Evolutionary conservation across 345 rosid species (phyloP).

Genomic region (Hibiscus mutabilis): DNA sequence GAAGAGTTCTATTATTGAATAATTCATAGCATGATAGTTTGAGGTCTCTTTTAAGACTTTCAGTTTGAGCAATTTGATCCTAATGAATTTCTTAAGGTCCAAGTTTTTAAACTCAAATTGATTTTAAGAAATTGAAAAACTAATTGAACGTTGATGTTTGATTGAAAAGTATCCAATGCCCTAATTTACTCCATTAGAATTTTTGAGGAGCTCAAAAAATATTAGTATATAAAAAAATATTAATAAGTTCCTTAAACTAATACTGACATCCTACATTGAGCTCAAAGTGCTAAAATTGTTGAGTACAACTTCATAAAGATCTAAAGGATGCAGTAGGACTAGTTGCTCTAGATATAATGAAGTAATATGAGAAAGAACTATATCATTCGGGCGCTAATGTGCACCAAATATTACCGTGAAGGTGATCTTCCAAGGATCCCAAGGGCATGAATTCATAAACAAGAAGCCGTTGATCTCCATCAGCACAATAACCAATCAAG

Average conservation of each 20-base stretch:
- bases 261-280: background rate
- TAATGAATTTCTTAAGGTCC: background rate
- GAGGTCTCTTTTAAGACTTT: background rate
- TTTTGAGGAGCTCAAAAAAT: background rate
- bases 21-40: background rate
- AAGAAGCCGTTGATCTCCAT: conserved; percentile 98
- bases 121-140: background rate
- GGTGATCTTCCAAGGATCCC: conserved; percentile 98
- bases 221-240: background rate
- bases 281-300: background rate
- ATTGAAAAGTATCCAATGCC: background rate
- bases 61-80: background rate
- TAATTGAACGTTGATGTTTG: background rate
- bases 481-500: conserved; percentile 97
- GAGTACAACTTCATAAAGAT: background rate
- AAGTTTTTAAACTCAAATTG: background rate
- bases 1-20: background rate
- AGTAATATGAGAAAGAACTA: background rate
- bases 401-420: conserved; percentile 56
- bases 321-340: background rate
- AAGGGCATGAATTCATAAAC: conserved; percentile 96
- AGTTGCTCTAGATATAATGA: background rate
- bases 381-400: background rate
- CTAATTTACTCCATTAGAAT: background rate
- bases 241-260: background rate